Percentiles rank a stretch among this genome's conserved stretches.
Evolutionary conservation across 1,139 yeast genomes (phyloP).

Genomic region (Geotrichum reessii): DNA sequence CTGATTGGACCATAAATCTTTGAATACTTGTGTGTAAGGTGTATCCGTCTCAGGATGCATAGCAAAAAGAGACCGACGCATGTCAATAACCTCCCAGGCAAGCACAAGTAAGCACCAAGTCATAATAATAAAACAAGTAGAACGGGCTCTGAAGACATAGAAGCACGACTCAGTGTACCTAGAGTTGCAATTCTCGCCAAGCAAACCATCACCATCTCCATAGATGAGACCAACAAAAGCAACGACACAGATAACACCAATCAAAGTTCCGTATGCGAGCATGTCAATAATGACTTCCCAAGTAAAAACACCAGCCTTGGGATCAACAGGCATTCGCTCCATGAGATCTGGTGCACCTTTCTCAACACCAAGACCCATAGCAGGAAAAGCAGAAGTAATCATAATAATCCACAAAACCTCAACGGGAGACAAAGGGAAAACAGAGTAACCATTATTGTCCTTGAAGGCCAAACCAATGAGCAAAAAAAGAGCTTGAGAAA

Average conservation of each 20-base stretch:
- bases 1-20: slow-evolving; percentile 69
- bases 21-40: slow-evolving; percentile 53
- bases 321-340: slow-evolving; percentile 56
- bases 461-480: slow-evolving; percentile 63
- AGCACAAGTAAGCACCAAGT: slow-evolving; percentile 85
- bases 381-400: slow-evolving; percentile 75
- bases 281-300: slow-evolving; percentile 68
- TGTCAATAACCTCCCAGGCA: slow-evolving; percentile 88
- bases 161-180: slow-evolving; percentile 46
- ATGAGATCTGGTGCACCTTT: slow-evolving; percentile 61
- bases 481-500: slow-evolving; percentile 68
- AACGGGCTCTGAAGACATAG: slow-evolving; percentile 70
- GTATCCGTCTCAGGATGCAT: slow-evolving; percentile 67
- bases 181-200: slow-evolving; percentile 63
- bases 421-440: slow-evolving; percentile 73
- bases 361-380: slow-evolving; percentile 81
- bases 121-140: slow-evolving; percentile 77
- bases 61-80: slow-evolving; percentile 64
- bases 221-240: slow-evolving; percentile 63
- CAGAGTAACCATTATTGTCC: slow-evolving; percentile 55
- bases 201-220: slow-evolving; percentile 55
- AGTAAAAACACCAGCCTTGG: slow-evolving; percentile 58
- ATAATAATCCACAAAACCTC: slow-evolving; percentile 78
- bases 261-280: slow-evolving; percentile 65
- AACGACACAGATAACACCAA: slow-evolving; percentile 68